Evolutionary conservation across 1,284 basidiomycete species (phyloP), one percentile per base, ranked within the genome.

Genomic region (Microbotryomycetes sp.): DNA sequence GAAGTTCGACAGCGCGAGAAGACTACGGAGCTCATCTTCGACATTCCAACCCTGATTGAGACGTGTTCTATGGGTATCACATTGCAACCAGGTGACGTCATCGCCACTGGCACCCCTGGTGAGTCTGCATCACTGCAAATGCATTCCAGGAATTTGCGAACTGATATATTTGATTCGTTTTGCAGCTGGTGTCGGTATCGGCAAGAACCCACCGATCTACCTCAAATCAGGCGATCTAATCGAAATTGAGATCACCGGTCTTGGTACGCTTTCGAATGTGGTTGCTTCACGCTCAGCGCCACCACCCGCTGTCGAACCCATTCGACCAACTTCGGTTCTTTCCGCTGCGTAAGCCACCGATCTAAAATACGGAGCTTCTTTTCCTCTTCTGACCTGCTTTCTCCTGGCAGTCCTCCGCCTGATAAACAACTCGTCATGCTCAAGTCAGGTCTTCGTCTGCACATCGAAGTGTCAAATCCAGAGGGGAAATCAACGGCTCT

Each of bases 1-100:
- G 58, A 72, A 42, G 49, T 70, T 15, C 70, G 74, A 7, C 76
- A 77, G 63, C 64, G 66, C 6, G 69, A 72, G 50, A 67, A 58
- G 49, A 75, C 73, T 15, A 62, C 62, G 14, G 70, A 74, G 54
- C 68, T 77, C 50, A 76, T 77, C 50, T 76, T 76, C 56, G 71
- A 74, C 53, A 73, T 76, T 51, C 75, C 75, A 14, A 73, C 73
- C 25, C 62, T 77, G 31, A 73, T 76, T 61, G 74, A 72, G 36
- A 73, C 74, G 29, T 68, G 67, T 49, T 73, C 71, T 46, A 65
- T 69, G 58, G 76, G 75, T 26, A 74, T 70, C 46, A 75, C 75
- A 1, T 63, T 76, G 6, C 74, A 75, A 60, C 71, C 74, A 9
- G 75, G 66, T n/a, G 66, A 67, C 32, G 57, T 67, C 22, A 64